Evolutionary conservation across 2,329 filamentous ascomycete genomes (phyloP).

Genomic region (Pseudogymnoascus sp.): DNA sequence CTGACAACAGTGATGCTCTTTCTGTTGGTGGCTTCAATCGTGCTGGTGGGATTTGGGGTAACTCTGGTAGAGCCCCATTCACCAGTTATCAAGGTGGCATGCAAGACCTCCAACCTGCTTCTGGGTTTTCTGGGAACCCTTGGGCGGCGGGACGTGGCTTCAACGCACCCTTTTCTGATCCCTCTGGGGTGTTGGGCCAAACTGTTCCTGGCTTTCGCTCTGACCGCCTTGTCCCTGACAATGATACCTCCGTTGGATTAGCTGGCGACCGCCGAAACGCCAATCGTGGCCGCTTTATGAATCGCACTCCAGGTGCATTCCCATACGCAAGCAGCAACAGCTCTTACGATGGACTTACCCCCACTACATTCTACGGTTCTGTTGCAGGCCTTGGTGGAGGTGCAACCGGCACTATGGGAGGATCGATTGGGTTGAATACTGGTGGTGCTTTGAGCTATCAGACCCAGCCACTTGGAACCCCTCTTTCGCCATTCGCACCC

Average conservation of each 20-base stretch:
- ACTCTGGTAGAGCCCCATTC: constrained; percentile 35
- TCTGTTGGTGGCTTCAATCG: constrained; percentile 46
- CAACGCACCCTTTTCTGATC: constrained; percentile 26
- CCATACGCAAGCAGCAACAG: constrained; percentile 29
- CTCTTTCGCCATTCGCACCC: constrained; percentile 64
- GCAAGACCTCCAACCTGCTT: constrained; percentile 26
- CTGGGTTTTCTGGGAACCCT: constrained; percentile 34
- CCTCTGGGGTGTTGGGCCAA: constrained; percentile 19
- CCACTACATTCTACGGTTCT: constrained; percentile 25
- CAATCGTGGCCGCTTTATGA: constrained; percentile 24
- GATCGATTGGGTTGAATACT: constrained; percentile 15
- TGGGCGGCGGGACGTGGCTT: constrained; percentile 43
- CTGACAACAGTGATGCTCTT: constrained; percentile 49
- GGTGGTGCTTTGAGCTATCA: constrained; percentile 30
- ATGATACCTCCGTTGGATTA: constrained; percentile 23
- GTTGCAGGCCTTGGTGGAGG: constrained; percentile 22
- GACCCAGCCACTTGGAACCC: constrained; percentile 52
- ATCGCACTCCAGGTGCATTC: constrained; percentile 21
- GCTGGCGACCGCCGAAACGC: constrained; percentile 22
- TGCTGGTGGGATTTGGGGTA: constrained; percentile 50
- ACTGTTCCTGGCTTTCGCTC: constrained; percentile 23
- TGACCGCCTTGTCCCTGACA: constrained; percentile 25
- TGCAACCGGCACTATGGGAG: constrained; percentile 17
- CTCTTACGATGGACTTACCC: constrained; percentile 29
- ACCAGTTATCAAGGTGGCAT: constrained; percentile 14